A percentile compares a stretch with the other conserved stretches of the same genome.
Conservation (phyloP, 1,139 yeast genomes). For the Yamadazyma conglobata region DNA sequence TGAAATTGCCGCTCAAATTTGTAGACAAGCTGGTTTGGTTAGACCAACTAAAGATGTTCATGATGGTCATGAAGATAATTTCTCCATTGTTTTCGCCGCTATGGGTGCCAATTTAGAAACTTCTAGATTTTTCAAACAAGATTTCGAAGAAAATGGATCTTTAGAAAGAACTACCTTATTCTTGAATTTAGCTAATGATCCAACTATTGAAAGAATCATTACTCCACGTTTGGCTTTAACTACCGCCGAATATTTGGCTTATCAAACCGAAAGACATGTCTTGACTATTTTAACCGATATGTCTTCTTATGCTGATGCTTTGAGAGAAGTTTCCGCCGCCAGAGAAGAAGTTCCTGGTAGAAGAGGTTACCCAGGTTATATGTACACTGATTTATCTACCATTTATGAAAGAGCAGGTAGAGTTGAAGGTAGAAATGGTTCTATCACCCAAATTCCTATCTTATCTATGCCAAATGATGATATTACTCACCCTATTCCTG, state of each 20-base stretch:
- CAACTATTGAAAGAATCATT: conserved; percentile 98
- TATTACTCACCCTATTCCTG: conserved; percentile 99
- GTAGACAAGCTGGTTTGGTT: conserved; percentile 99
- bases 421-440: conserved; percentile 99
- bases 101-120: conserved; percentile 52
- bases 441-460: conserved; percentile 97
- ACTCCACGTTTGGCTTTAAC: conserved; percentile 99
- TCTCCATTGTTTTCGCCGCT: conserved; percentile 98
- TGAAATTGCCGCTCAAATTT: conserved; percentile 98
- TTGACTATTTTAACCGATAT: conserved; percentile 96
- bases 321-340: conserved; percentile 99
- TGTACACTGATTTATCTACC: conserved; percentile 99
- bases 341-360: conserved; percentile 99
- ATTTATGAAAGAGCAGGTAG: conserved; percentile 99
- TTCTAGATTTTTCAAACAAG: conserved; percentile 76
- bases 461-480: conserved; percentile 99
- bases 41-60: conserved; percentile 99
- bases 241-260: conserved; percentile 97
- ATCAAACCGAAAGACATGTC: conserved; percentile 98
- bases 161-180: conserved; percentile 95
- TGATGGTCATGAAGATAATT: conserved; percentile 99
- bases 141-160: conserved; percentile 98
- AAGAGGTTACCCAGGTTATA: conserved; percentile 99
- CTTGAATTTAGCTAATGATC: conserved; percentile 97
- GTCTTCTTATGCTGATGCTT: conserved; percentile 99